Evolutionary conservation across 305 asterid genomes (phyloP).

Genomic region (Fraxinus sp.): DNA sequence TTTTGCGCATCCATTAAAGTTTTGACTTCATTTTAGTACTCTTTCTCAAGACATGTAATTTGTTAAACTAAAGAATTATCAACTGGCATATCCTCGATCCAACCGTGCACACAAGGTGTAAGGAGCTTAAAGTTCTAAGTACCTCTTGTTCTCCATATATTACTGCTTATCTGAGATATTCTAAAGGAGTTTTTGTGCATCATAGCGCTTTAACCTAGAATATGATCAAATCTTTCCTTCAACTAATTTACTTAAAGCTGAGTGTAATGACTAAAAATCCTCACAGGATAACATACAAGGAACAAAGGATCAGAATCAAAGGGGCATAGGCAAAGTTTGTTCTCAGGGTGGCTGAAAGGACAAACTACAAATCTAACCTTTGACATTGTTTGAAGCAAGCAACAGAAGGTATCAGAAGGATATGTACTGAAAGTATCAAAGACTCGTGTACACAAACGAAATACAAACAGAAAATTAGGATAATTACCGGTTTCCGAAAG

Average conservation of each 20-base stretch:
- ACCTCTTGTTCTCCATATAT: not conserved
- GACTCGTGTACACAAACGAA: not conserved
- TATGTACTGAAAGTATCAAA: not conserved
- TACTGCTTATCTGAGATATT: not conserved
- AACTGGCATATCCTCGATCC: not conserved
- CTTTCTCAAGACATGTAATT: not conserved
- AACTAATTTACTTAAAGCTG: not conserved
- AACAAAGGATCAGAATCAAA: not conserved
- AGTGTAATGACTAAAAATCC: not conserved
- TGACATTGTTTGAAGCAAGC: not conserved
- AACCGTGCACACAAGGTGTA: not conserved
- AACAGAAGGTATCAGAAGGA: not conserved
- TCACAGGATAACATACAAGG: not conserved
- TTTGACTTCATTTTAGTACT: not conserved
- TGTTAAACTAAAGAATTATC: not conserved
- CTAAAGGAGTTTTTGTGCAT: not conserved
- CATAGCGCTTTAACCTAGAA: not conserved
- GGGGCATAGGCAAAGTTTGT: not conserved
- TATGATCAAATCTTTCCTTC: not conserved
- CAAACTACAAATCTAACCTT: not conserved
- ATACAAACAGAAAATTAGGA: conserved; percentile 18
- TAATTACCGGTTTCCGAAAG: conserved; percentile 75
- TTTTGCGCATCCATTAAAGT: not conserved
- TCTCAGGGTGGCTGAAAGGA: not conserved
- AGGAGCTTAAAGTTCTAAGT: not conserved